Evolutionary conservation across 2,329 filamentous ascomycete genomes (phyloP).

Genomic region (Epichloe hybrida): DNA sequence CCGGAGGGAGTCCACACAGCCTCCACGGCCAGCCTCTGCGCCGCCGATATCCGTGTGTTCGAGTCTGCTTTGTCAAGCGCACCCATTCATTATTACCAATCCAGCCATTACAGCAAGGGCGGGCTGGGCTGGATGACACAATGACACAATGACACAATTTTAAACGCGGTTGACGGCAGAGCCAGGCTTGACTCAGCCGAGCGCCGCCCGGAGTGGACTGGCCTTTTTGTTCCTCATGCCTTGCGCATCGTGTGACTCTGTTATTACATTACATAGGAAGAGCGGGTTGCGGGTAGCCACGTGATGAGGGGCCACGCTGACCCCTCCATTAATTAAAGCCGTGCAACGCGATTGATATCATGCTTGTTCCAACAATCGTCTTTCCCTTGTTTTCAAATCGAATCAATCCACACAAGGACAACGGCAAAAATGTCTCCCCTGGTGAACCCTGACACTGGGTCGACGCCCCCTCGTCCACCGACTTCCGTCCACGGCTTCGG

Average conservation of each 20-base stretch:
- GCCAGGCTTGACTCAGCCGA: slow-evolving; percentile 1
- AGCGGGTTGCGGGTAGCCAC: too few relatives aligned
- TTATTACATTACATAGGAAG: too few relatives aligned
- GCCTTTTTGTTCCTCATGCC: too few relatives aligned
- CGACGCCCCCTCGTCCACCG: slow-evolving; percentile 61
- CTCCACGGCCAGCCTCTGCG: too few relatives aligned
- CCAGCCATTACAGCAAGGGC: background rate
- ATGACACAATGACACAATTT: slow-evolving; percentile 8
- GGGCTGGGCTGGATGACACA: slow-evolving; percentile 3
- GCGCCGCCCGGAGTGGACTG: background rate
- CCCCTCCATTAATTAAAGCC: too few relatives aligned
- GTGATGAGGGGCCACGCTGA: too few relatives aligned
- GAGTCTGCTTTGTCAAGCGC: too few relatives aligned
- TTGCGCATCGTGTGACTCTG: too few relatives aligned
- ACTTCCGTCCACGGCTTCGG: slow-evolving; percentile 73
- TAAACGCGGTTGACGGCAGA: slow-evolving; percentile 3
- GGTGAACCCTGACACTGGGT: slow-evolving; percentile 38
- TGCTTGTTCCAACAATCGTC: background rate
- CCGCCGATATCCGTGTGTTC: too few relatives aligned
- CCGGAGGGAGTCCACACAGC: too few relatives aligned
- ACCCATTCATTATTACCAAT: too few relatives aligned
- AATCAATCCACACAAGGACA: background rate
- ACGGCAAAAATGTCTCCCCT: slow-evolving; percentile 16
- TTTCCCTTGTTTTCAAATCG: background rate
- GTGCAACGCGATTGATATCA: too few relatives aligned